Evolutionary conservation across 1,139 yeast species (phyloP), one percentile per base, ranked within the genome.

Genomic region (Taphrina communis): DNA sequence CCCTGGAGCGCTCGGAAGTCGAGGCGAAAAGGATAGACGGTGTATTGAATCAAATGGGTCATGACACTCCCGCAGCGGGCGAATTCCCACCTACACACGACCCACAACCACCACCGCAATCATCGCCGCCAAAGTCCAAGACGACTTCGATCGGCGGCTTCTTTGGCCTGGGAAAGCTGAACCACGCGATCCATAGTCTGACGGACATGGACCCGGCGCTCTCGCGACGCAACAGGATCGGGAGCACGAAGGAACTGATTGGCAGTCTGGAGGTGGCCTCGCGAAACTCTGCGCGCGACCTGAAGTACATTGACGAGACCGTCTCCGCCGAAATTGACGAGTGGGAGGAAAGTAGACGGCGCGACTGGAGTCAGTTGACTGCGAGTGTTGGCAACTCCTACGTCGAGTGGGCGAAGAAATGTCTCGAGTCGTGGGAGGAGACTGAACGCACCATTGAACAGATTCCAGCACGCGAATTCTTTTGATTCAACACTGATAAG

Each of bases 341-440:
- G 52, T 87, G 86, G 75, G 87, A 84, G 71, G 70, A 71, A 41
- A 75, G 79, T 31, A 82, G 80, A 70, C 82, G 81, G 69, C 78
- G 78, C 17, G 84, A 83, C 68, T 76, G 82, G 68, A 79, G 80
- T 66, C 80, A 80, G 69, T 86, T 86, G 73, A 81, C 87, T 77
- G 77, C 85, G 41, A 57, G 60, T 65, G 61, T 62, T 9, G 84
- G 87, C 70, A 80, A 84, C 57, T 84, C 85, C 70, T 82, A 88
- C 60, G 79, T 86, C 50, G 86, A 83, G 70, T 88, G 93, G 92
- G 90, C 90, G 3, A 82, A 82, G 74, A 86, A 86, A 78, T 88
- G 88, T 75, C 78, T 86, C 65, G 91, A 88, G 73, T 82, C 85
- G 65, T 88, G 94, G 94, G 87, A 86, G 74, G 92, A 88, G 72